phyloP scores from a whole-genome alignment of 495 filamentous ascomycete species.

The Penicillium ucsense region DNA sequence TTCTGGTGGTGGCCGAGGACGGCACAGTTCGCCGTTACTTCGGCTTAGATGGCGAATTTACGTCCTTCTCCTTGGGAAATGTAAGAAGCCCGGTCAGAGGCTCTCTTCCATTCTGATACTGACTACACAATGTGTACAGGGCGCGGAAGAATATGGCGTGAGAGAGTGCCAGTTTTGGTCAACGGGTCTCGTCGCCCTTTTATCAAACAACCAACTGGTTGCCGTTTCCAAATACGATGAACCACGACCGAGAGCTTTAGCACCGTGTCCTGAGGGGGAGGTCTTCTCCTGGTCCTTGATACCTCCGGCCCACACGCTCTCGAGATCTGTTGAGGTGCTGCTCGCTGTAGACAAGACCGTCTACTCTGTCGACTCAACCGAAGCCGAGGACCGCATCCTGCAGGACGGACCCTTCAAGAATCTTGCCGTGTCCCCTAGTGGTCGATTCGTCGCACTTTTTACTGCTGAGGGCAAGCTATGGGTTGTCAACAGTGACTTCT shows the following conservation, averaged over 20 bases:
- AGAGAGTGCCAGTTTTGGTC: conserved; percentile 83
- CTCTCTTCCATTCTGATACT: not conserved
- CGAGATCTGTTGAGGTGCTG: conserved; percentile 90
- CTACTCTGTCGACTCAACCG: conserved; percentile 74
- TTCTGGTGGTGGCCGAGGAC: conserved; percentile 80
- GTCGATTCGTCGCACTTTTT: conserved; percentile 77
- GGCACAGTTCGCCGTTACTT: conserved; percentile 88
- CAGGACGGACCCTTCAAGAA: conserved; percentile 90
- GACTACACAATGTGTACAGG: conserved; percentile 32
- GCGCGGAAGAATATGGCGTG: conserved; percentile 79
- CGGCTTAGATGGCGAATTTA: conserved; percentile 87
- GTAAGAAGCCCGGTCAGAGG: conserved; percentile 27
- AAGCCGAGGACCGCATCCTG: conserved; percentile 81
- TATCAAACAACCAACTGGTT: conserved; percentile 80
- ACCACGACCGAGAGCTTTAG: conserved; percentile 76
- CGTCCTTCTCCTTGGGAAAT: conserved; percentile 88
- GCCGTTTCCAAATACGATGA: conserved; percentile 84
- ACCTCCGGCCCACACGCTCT: conserved; percentile 79
- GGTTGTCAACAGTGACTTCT: conserved; percentile 91
- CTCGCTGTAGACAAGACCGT: conserved; percentile 79
- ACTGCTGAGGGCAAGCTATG: conserved; percentile 78
- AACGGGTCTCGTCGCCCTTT: conserved; percentile 83
- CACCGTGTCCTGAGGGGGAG: conserved; percentile 63
- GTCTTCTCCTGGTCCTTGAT: conserved; percentile 87
- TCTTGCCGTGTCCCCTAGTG: conserved; percentile 81